Evolutionary conservation across 257 asterid species (phyloP).

Genomic region (Cordia subcordata): DNA sequence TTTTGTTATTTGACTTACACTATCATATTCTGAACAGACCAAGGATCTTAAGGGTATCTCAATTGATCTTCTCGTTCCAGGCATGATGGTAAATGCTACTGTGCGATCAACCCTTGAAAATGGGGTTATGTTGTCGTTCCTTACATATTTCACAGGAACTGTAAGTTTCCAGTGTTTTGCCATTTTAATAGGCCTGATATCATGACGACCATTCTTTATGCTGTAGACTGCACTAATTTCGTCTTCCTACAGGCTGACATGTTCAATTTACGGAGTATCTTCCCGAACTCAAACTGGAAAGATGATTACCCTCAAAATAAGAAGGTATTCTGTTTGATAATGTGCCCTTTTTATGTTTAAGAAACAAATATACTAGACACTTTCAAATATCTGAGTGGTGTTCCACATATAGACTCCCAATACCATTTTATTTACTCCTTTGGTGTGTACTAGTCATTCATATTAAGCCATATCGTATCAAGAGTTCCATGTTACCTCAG

Average conservation of each 20-base stretch:
- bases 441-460: too few species aligned
- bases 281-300: conserved; percentile 85
- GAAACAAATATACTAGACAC: too few species aligned
- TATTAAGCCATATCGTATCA: too few species aligned
- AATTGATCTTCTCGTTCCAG: conserved; percentile 93
- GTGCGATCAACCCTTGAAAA: conserved; percentile 83
- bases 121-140: conserved; percentile 86
- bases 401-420: too few species aligned
- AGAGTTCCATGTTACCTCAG: too few species aligned
- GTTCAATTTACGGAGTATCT: conserved; percentile 59
- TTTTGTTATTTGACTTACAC: conserved; percentile 22
- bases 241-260: conserved; percentile 62
- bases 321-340: conserved; percentile 54
- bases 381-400: too few species aligned
- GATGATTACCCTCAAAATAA: conserved; percentile 58
- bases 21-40: conserved; percentile 46
- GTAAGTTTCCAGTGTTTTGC: conserved; percentile 44
- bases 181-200: conserved; percentile 12
- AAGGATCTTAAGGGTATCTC: conserved; percentile 90
- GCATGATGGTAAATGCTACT: conserved; percentile 96
- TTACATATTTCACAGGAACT: conserved; percentile 91
- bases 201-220: conserved; percentile 8
- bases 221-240: conserved; percentile 11
- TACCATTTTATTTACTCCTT: too few species aligned
- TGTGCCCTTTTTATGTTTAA: conserved; percentile 10